Conservation (phyloP, 1,284 basidiomycete genomes). For the Stygiomarasmius scandens region DNA sequence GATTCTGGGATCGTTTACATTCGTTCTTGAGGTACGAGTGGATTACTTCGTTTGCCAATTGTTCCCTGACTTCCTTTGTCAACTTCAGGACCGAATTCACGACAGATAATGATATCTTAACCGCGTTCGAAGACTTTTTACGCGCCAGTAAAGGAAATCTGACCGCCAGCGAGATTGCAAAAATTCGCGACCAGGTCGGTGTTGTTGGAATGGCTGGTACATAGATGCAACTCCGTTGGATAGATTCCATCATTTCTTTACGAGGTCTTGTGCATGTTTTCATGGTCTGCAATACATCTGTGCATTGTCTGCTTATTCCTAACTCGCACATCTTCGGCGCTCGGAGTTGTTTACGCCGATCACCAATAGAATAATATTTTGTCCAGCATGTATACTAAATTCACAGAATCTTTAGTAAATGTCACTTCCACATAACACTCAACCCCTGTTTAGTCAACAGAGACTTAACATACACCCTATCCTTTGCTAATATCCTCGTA, state of each 20-base stretch:
- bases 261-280: no score
- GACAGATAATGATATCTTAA: constrained; percentile 53
- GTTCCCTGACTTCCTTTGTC: not conserved
- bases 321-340: no score
- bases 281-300: no score
- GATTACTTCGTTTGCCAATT: not conserved
- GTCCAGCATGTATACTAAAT: not conserved
- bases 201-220: constrained; percentile 80
- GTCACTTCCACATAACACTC: no score
- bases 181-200: constrained; percentile 76
- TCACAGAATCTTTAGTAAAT: not conserved
- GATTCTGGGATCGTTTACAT: constrained; percentile 76
- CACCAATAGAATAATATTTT: no score
- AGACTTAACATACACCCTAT: not conserved
- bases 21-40: constrained; percentile 60
- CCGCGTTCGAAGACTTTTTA: constrained; percentile 77
- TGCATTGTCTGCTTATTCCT: no score
- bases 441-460: no score
- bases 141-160: constrained; percentile 70
- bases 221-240: no score
- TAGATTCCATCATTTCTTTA: no score
- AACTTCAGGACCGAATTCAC: constrained; percentile 55
- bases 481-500: not conserved
- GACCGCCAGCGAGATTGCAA: constrained; percentile 75
- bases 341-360: no score